Conservation (phyloP, 352 stramenopile genomes). For the Phytopythium sindhum region DNA sequence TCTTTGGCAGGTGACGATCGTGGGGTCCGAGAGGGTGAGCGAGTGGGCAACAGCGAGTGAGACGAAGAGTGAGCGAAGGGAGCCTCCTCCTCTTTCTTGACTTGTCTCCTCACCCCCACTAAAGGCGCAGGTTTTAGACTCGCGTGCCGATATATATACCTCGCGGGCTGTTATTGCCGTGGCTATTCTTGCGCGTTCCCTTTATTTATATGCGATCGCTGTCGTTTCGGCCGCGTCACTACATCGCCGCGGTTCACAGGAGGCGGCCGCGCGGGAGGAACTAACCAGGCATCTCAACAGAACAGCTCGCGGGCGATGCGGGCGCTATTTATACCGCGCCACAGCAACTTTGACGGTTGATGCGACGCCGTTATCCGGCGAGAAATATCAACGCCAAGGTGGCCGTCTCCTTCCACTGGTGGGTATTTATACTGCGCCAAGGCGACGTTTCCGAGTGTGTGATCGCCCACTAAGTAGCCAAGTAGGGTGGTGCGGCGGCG, state of each 20-base stretch:
- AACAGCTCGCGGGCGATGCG: no score
- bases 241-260: background rate
- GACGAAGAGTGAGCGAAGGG: slow-evolving; percentile 21
- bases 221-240: slow-evolving; percentile 2
- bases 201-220: background rate
- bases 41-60: slow-evolving; percentile 10
- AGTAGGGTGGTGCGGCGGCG: background rate
- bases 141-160: background rate
- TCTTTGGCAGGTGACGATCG: background rate
- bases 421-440: background rate
- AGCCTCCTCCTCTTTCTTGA: background rate
- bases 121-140: slow-evolving; percentile 3
- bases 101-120: no score
- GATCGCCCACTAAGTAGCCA: background rate
- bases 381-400: background rate
- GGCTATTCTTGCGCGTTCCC: slow-evolving; percentile 2
- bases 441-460: background rate
- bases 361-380: background rate
- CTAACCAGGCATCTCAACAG: background rate
- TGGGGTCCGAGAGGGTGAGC: background rate
- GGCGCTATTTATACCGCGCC: background rate
- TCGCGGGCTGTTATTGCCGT: background rate
- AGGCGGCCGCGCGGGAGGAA: background rate
- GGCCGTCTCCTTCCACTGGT: background rate
- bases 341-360: background rate